Base-by-base conservation (phyloP, 2,329 filamentous ascomycete genomes). In the Botrytis elliptica region DNA sequence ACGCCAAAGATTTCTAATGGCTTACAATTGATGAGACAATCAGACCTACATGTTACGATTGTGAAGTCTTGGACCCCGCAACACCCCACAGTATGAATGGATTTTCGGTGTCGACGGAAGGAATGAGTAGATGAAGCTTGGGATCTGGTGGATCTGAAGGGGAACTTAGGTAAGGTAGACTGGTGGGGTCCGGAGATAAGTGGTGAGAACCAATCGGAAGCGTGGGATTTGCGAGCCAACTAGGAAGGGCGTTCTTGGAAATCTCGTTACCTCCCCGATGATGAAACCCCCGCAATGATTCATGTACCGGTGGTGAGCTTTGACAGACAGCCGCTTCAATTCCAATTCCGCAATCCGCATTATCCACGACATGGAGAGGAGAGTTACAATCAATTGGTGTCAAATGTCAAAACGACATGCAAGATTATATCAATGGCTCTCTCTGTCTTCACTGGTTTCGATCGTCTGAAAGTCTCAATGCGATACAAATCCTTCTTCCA, bases 21-120 rank as follows among this genome's bases (percentile, higher is more conserved):
- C 42, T 65, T 44, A 65, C 57, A 18, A 25, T 22, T 38, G 42
- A 71, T 52, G 42, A 52, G 42, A 65, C 69, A 65, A 71, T 59
- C 57, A 33, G 25, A 6, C 22, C 25, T 55, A 14, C 25, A 40
- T 40, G 25, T 33, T 52, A 40, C 25, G 29, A 22, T 33, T 49
- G 33, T 25, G 3, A 9, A n/a, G 57, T 29, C 7, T 66, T 67
- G 5, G 33, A 64, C 25, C 69, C 69, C 33, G 42, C 57, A 59
- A 22, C 22, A 52, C 16, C 36, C 36, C 22, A 40, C 20, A 52
- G 64, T 18, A 49, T 66, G 20, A 20, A 49, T 25, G 0, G 44
- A 66, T 49, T 38, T 33, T n/a, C 10, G 44, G 29, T 49, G 29
- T 66, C 20, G 29, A 66, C 20, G 29, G 29, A 22, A 33, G 33